Evolutionary conservation across 1,284 basidiomycete species (phyloP), one percentile per base, ranked within the genome.

Genomic region (Leccinum idahoense): DNA sequence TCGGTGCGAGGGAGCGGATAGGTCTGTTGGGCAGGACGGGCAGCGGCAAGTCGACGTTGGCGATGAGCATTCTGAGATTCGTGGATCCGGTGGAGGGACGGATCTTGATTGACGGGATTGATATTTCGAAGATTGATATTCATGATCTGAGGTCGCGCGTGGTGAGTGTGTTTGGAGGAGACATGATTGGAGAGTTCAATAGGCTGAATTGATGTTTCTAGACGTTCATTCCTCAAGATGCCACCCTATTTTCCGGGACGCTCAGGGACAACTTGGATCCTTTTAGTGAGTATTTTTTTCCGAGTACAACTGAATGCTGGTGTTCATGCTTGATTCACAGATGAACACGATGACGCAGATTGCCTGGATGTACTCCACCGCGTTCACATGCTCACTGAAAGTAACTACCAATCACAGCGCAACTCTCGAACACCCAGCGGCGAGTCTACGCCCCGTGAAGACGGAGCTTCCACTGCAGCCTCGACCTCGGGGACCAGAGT

Each of bases 181-280:
- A 44, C 35, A 35, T 32, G 7, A 12, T 23, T n/a, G 5, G n/a
- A 12, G n/a, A 66, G 46, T 15, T 54, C n/a, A 54, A 14, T 1
- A 18, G 62, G 56, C 60, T 65, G 58, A 64, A 51, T 20, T 44
- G 37, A 29, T 29, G 49, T 46, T 7, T 15, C 4, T 29, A 89
- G 87, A 92, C 90, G 1, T 91, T 93, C 69, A 93, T 94, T 66
- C 91, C 92, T 14, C 90, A 91, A 77, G 90, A 93, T 71, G 85
- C 88, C 1, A 82, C 93, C 0, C 78, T 96, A 3, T 96, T 97
- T 79, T 91, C 89, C 0, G 93, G 94, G 0, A 94, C 91, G 0
- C 78, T 96, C 26, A 81, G 92, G 18, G 90, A 93, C 20, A 96
- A 96, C 67, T 75, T 96, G 4, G 94, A 97, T 77, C 94, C 93